A percentile compares a stretch with the other conserved stretches of the same genome.
Conservation (phyloP, 768 basidiomycete species). For the Russula olivacea region DNA sequence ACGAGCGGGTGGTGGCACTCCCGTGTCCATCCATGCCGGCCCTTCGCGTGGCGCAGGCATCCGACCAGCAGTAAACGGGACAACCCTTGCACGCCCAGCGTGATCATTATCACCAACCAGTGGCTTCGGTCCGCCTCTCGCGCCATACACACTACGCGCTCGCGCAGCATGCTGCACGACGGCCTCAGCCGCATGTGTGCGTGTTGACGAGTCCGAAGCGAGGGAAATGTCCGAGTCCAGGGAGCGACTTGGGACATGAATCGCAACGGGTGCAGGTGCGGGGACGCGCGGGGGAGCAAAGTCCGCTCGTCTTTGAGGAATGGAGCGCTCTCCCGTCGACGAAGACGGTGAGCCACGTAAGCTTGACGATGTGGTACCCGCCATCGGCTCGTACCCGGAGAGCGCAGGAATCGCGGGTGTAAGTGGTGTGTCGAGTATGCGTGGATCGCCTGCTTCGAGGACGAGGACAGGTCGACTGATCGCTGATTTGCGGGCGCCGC, state of each 20-base stretch:
- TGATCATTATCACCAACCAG: slow-evolving; percentile 29
- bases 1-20: slow-evolving; percentile 28
- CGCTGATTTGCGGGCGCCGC: slow-evolving; percentile 35
- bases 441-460: slow-evolving; percentile 21
- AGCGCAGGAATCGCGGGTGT: slow-evolving; percentile 15
- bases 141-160: slow-evolving; percentile 49
- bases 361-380: slow-evolving; percentile 36
- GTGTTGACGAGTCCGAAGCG: slow-evolving; percentile 32
- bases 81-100: slow-evolving; percentile 50
- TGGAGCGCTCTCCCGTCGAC: slow-evolving; percentile 59
- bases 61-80: slow-evolving; percentile 65
- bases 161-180: slow-evolving; percentile 45
- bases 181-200: slow-evolving; percentile 40
- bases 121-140: slow-evolving; percentile 37
- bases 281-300: slow-evolving; percentile 52
- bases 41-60: slow-evolving; percentile 51
- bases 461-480: slow-evolving; percentile 57
- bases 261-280: slow-evolving; percentile 26
- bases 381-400: slow-evolving; percentile 21
- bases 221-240: slow-evolving; percentile 29
- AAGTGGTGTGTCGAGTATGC: slow-evolving; percentile 13
- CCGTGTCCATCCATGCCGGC: slow-evolving; percentile 4
- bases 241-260: slow-evolving; percentile 18
- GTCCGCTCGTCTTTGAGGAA: slow-evolving; percentile 61
- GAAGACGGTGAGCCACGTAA: slow-evolving; percentile 52